Percentiles rank a stretch among this genome's conserved stretches.
phyloP scores from a whole-genome alignment of 305 asterid species.

The Fraxinus ornus region DNA sequence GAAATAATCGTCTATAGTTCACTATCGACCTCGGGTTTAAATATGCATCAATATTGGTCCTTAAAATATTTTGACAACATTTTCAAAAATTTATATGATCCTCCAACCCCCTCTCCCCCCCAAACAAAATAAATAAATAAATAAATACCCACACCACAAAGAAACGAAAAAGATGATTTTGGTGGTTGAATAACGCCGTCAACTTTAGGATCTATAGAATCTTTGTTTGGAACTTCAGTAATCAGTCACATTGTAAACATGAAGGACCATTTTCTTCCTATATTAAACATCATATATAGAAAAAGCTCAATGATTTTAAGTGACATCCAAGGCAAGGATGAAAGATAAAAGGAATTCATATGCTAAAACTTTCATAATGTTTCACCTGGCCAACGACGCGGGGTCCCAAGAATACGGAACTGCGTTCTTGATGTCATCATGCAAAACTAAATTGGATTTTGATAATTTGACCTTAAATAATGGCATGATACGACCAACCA shows the following conservation, averaged over 20 bases:
- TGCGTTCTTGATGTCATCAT: conserved; percentile 72
- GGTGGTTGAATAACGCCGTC: neutral
- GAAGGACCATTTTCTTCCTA: neutral
- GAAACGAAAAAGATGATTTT: neutral
- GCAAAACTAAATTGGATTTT: conserved; percentile 49
- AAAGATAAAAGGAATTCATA: neutral
- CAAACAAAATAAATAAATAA: no score
- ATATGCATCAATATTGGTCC: neutral
- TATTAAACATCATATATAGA: neutral
- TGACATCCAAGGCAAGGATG: conserved; percentile 2
- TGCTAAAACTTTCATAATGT: neutral
- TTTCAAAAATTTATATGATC: neutral
- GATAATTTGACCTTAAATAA: conserved; percentile 53
- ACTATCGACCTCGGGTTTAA: neutral
- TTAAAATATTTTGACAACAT: neutral
- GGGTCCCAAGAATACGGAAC: conserved; percentile 99
- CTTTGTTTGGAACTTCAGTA: neutral
- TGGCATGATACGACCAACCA: conserved; percentile 79
- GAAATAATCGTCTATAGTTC: neutral
- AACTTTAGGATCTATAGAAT: neutral
- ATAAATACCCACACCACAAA: neutral
- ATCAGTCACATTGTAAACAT: neutral
- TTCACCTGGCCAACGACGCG: conserved; percentile 86
- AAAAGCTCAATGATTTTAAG: neutral
- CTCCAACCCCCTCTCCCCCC: neutral